Evolutionary conservation across 2,329 filamentous ascomycete genomes (phyloP).

Genomic region (Pseudopyricularia javanii): DNA sequence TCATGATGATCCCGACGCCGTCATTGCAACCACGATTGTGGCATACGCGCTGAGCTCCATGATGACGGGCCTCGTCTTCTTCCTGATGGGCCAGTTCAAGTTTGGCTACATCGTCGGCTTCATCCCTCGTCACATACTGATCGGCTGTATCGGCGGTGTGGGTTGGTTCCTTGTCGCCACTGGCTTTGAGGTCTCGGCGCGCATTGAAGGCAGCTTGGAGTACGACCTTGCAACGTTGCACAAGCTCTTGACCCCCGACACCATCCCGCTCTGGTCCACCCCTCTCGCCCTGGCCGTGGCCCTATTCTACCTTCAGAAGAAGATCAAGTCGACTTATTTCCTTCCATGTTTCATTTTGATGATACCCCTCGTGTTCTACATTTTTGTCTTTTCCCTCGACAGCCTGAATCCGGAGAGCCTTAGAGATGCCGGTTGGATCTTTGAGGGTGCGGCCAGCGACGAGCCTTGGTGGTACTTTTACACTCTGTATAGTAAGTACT

Average conservation of each 20-base stretch:
- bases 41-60: constrained; percentile 85
- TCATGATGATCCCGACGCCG: constrained; percentile 66
- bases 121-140: constrained; percentile 90
- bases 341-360: constrained; percentile 75
- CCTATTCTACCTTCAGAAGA: constrained; percentile 65
- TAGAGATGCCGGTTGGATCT: constrained; percentile 76
- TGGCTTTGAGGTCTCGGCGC: constrained; percentile 84
- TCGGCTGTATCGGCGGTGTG: constrained; percentile 94
- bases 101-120: constrained; percentile 92
- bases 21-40: constrained; percentile 89
- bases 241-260: constrained; percentile 61
- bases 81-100: constrained; percentile 74
- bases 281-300: constrained; percentile 66
- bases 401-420: constrained; percentile 54
- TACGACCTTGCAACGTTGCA: constrained; percentile 68
- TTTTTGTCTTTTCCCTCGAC: constrained; percentile 59
- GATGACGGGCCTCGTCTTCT: constrained; percentile 84
- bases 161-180: constrained; percentile 90
- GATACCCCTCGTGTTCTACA: constrained; percentile 67
- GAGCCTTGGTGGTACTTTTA: constrained; percentile 98
- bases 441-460: constrained; percentile 68
- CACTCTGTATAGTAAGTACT: constrained; percentile 69
- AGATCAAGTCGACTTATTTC: constrained; percentile 70
- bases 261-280: constrained; percentile 69
- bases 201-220: constrained; percentile 72